Percentiles rank a stretch among this genome's conserved stretches.
phyloP scores from a whole-genome alignment of 805 yeast species.

The Yamadazyma phyllophila region DNA sequence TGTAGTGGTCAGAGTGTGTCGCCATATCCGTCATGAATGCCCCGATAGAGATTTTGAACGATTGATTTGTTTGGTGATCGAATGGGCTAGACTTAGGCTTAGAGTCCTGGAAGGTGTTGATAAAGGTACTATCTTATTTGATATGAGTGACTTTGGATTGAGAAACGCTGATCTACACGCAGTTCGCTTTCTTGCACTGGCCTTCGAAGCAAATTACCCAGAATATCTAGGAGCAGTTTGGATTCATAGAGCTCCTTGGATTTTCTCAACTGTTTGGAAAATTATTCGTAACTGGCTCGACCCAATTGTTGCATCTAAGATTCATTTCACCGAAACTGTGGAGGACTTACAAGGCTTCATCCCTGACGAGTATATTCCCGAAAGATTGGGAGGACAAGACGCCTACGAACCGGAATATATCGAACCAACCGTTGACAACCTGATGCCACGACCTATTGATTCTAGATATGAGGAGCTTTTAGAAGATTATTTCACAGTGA shows the following conservation, averaged over 20 bases:
- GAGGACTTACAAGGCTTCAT: conserved; percentile 65
- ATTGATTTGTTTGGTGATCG: conserved; percentile 71
- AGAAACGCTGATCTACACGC: conserved; percentile 89
- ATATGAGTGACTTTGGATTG: conserved; percentile 76
- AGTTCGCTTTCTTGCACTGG: conserved; percentile 76
- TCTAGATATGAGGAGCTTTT: conserved; percentile 38
- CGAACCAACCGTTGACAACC: conserved; percentile 58
- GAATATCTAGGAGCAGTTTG: conserved; percentile 80
- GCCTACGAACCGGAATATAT: conserved; percentile 51
- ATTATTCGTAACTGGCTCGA: conserved; percentile 88
- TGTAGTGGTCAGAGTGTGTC: conserved; percentile 71
- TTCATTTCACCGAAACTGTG: conserved; percentile 67
- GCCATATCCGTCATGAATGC: conserved; percentile 52
- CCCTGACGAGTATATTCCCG: conserved; percentile 55
- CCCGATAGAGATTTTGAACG: conserved; percentile 66
- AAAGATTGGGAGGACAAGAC: conserved; percentile 70
- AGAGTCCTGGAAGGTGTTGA: conserved; percentile 61
- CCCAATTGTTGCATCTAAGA: conserved; percentile 74
- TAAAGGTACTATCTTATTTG: conserved; percentile 65
- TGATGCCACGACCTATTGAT: conserved; percentile 16
- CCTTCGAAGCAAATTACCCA: conserved; percentile 93
- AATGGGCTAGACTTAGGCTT: conserved; percentile 67
- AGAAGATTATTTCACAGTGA: conserved; percentile 26
- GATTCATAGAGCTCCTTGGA: conserved; percentile 94
- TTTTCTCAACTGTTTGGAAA: conserved; percentile 89